phyloP scores from a whole-genome alignment of 768 basidiomycete genomes.

The Kondoa subrosea region DNA sequence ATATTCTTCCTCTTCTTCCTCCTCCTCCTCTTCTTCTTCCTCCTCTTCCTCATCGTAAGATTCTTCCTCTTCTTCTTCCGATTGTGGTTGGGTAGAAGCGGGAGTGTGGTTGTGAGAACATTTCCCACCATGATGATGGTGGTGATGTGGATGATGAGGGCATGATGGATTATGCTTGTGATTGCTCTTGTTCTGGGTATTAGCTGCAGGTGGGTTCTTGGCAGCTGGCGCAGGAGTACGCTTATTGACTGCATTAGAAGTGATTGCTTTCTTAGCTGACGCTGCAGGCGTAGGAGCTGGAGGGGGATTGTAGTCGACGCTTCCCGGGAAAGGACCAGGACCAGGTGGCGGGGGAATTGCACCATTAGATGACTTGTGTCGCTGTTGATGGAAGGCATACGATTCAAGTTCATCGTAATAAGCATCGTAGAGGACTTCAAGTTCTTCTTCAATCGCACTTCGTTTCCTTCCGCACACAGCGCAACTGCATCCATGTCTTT shows the following conservation, averaged over 20 bases:
- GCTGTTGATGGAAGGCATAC: slow-evolving; percentile 96
- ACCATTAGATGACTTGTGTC: slow-evolving; percentile 68
- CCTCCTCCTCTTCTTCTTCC: slow-evolving; percentile 36
- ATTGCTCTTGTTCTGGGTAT: slow-evolving; percentile 18
- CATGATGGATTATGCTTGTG: slow-evolving; percentile 26
- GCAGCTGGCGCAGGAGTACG: slow-evolving; percentile 16
- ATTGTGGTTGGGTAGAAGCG: slow-evolving; percentile 17
- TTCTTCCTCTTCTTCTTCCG: slow-evolving; percentile 30
- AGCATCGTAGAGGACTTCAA: slow-evolving; percentile 99
- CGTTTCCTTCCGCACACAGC: slow-evolving; percentile 94
- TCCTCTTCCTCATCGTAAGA: slow-evolving; percentile 44
- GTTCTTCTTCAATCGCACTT: slow-evolving; percentile 88
- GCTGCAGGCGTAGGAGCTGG: slow-evolving; percentile 21
- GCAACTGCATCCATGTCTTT: slow-evolving; percentile 87
- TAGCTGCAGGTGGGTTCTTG: slow-evolving; percentile 24
- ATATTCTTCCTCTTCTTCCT: slow-evolving; percentile 43
- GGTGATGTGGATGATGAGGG: slow-evolving; percentile 26
- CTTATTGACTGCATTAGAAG: slow-evolving; percentile 20
- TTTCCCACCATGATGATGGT: slow-evolving; percentile 15
- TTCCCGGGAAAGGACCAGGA: slow-evolving; percentile 94
- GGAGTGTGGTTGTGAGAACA: slow-evolving; percentile 18
- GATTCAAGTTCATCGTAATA: slow-evolving; percentile 99
- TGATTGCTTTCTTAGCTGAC: slow-evolving; percentile 25
- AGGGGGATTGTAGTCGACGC: slow-evolving; percentile 77
- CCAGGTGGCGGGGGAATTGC: slow-evolving; percentile 81